phyloP scores from a whole-genome alignment of 345 rosid species.

The Tarenaya hassleriana region DNA sequence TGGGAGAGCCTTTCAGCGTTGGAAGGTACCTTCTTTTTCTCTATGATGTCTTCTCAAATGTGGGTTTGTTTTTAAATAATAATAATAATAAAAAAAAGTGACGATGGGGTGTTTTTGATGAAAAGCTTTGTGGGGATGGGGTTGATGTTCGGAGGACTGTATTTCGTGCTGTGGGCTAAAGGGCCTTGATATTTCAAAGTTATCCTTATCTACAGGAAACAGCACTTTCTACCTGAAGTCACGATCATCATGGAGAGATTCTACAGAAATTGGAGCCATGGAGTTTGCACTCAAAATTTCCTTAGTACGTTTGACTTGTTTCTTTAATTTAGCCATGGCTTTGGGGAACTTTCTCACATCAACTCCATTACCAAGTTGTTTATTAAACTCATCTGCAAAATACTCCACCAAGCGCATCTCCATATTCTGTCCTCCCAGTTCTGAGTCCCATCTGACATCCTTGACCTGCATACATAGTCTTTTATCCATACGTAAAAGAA shows the following conservation, averaged over 20 bases:
- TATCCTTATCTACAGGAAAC: not conserved
- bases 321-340: constrained; percentile 98
- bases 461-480: constrained; percentile 50
- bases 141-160: constrained; percentile 73
- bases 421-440: constrained; percentile 91
- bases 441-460: constrained; percentile 98
- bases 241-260: constrained; percentile 81
- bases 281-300: constrained; percentile 96
- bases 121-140: constrained; percentile 78
- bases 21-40: no score
- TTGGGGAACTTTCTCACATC: constrained; percentile 89
- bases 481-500: not conserved
- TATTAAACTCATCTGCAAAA: constrained; percentile 95
- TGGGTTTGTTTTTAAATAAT: no score
- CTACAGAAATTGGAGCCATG: constrained; percentile 86
- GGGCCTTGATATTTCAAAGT: constrained; percentile 18
- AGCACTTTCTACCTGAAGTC: constrained; percentile 70
- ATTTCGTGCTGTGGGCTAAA: constrained; percentile 87
- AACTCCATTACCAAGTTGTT: constrained; percentile 75
- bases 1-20: constrained; percentile 51
- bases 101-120: constrained; percentile 1
- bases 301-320: constrained; percentile 97
- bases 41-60: no score
- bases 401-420: constrained; percentile 78
- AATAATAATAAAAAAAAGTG: no score